A percentile compares a stretch with the other conserved stretches of the same genome.
These are phyloP conservation scores for Dalbergia oliveri DNA, from an alignment of 306 rosid species.

Conservation along the genomic window DNA sequence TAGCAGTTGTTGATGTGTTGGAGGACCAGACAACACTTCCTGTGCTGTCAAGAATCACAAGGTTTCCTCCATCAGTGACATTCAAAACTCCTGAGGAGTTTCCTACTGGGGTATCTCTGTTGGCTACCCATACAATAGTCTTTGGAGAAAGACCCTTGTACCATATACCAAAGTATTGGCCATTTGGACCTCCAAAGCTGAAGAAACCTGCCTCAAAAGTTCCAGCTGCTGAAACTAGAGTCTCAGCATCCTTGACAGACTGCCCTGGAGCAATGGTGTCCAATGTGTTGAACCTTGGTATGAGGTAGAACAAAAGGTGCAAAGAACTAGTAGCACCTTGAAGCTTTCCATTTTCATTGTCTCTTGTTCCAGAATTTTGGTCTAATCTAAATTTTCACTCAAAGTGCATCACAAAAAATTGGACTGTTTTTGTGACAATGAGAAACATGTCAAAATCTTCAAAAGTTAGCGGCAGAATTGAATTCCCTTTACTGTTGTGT, in stretches of 20 bases:
- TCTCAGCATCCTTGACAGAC: conserved; percentile 30
- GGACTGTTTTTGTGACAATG: background rate
- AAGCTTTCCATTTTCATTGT: conserved; percentile 48
- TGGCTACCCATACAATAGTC: conserved; percentile 50
- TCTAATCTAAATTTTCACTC: background rate
- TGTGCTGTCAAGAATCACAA: conserved; percentile 29
- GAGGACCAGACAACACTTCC: conserved; percentile 34
- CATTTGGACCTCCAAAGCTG: conserved; percentile 37
- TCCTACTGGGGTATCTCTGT: conserved; percentile 38
- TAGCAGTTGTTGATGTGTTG: conserved; percentile 32
- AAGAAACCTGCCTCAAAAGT: conserved; percentile 49
- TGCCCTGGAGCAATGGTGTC: conserved; percentile 42
- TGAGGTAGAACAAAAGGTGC: conserved; percentile 28
- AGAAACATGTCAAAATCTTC: no score
- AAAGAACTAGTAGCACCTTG: conserved; percentile 23
- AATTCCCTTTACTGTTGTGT: background rate
- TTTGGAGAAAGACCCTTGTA: conserved; percentile 46
- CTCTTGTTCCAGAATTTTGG: background rate
- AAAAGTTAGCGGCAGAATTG: background rate
- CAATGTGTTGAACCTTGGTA: conserved; percentile 24
- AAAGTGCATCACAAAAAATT: conserved; percentile 6
- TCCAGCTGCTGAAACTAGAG: conserved; percentile 37
- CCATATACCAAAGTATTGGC: conserved; percentile 51
- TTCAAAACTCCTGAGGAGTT: conserved; percentile 46
- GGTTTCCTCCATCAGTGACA: conserved; percentile 39